These are phyloP conservation scores for Epichloe aotearoae DNA, from an alignment of 2,329 filamentous ascomycete species.

Conservation along the genomic window DNA sequence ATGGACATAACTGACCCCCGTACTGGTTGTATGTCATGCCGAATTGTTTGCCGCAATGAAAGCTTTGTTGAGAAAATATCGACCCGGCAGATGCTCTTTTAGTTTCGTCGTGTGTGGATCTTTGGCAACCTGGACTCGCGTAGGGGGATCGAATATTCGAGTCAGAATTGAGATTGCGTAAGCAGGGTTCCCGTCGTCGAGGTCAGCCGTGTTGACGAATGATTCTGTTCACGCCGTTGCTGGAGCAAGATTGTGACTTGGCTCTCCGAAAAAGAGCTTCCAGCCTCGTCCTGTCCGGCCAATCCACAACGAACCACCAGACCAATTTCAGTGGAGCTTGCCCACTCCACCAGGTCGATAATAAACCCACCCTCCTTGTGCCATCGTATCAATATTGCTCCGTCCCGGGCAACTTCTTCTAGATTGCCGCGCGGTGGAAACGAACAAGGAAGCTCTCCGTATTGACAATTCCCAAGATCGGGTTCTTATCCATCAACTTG, in stretches of 20 bases:
- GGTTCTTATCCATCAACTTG: background rate
- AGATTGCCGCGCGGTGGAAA: background rate
- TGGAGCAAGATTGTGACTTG: background rate
- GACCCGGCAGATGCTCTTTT: background rate
- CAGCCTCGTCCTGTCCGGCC: background rate
- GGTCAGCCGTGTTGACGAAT: background rate
- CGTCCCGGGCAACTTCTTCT: constrained; percentile 9
- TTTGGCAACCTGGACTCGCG: background rate
- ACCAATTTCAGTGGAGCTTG: background rate
- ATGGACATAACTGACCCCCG: constrained; percentile 28
- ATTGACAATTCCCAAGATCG: no score
- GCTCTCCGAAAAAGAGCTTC: background rate
- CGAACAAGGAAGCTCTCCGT: background rate
- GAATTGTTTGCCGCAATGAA: constrained; percentile 1
- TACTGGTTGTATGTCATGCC: constrained; percentile 50
- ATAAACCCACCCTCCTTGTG: background rate
- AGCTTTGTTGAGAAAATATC: background rate
- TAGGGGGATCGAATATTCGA: background rate
- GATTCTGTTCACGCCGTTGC: background rate
- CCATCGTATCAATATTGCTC: constrained; percentile 18
- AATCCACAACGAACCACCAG: background rate
- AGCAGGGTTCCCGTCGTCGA: background rate
- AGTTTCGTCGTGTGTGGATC: background rate
- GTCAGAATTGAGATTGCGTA: background rate
- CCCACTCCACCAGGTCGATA: no score